Evolutionary conservation across 83 land plant genomes (phyloP).

Genomic region (Thuja plicata): DNA sequence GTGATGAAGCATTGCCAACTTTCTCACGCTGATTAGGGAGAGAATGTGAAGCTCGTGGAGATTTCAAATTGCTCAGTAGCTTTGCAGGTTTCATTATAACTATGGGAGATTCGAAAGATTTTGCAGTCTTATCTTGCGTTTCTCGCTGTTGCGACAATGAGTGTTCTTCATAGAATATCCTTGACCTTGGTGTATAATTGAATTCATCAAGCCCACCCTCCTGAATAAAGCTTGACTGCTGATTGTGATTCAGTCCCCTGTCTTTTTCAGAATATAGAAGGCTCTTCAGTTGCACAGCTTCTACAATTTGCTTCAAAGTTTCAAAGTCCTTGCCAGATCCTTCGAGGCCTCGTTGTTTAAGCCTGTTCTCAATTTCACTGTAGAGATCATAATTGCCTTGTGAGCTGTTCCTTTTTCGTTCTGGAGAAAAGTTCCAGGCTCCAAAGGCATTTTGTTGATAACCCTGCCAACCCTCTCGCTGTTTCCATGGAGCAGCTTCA

Average conservation of each 20-base stretch:
- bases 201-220: neutral
- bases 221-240: constrained; percentile 1
- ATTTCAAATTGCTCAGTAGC: constrained; percentile 6
- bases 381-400: constrained; percentile 24
- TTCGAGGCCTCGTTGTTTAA: constrained; percentile 55
- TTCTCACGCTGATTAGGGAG: neutral
- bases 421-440: constrained; percentile 51
- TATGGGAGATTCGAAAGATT: constrained; percentile 20
- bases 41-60: constrained; percentile 3
- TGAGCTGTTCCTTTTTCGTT: constrained; percentile 21
- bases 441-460: constrained; percentile 28
- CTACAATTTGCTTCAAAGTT: constrained; percentile 60
- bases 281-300: constrained; percentile 66
- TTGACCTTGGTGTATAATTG: constrained; percentile 1
- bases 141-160: neutral
- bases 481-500: constrained; percentile 10
- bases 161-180: constrained; percentile 6
- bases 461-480: constrained; percentile 27
- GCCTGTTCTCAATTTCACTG: constrained; percentile 50
- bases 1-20: constrained; percentile 8
- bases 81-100: constrained; percentile 37
- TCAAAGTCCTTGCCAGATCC: constrained; percentile 54
- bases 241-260: constrained; percentile 2
- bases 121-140: neutral
- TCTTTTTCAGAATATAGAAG: constrained; percentile 35